Conservation (phyloP, 2,329 filamentous ascomycete species). For the Claviceps sp. region DNA sequence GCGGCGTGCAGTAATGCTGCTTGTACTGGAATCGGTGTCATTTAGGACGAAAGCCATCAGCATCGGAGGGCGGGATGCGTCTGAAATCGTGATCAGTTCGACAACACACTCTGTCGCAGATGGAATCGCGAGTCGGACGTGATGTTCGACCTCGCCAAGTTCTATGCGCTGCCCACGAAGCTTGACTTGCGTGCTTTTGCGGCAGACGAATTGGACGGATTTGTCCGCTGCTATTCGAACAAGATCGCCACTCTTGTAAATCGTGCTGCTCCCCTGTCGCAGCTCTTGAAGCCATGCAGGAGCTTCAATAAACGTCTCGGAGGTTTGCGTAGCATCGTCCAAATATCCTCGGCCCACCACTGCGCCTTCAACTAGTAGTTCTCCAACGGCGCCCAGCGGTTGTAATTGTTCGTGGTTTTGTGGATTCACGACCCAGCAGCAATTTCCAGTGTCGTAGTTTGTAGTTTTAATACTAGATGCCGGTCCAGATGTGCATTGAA, state of each 20-base stretch:
- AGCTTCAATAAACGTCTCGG: background rate
- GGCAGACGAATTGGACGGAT: background rate
- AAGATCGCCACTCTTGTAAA: constrained; percentile 2
- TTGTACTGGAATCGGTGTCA: background rate
- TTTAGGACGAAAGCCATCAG: background rate
- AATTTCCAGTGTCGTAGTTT: background rate
- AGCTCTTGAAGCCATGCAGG: constrained; percentile 1
- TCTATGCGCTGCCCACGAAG: constrained; percentile 3
- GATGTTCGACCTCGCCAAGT: constrained; percentile 3
- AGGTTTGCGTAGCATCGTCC: background rate
- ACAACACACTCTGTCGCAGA: background rate
- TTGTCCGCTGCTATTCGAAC: background rate
- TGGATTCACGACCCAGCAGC: background rate
- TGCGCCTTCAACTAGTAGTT: background rate
- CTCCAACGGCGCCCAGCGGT: background rate
- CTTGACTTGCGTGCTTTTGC: constrained; percentile 2
- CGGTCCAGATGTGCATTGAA: background rate
- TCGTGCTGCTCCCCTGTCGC: too few relatives aligned
- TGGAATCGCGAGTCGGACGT: background rate
- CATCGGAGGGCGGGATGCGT: background rate
- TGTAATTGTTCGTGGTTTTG: background rate
- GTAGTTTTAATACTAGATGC: background rate
- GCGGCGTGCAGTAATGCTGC: background rate
- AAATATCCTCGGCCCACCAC: constrained; percentile 1
- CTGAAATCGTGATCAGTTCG: background rate